Evolutionary conservation across 2,329 filamentous ascomycete species (phyloP).

Genomic region (Hypoxylon rubiginosum): DNA sequence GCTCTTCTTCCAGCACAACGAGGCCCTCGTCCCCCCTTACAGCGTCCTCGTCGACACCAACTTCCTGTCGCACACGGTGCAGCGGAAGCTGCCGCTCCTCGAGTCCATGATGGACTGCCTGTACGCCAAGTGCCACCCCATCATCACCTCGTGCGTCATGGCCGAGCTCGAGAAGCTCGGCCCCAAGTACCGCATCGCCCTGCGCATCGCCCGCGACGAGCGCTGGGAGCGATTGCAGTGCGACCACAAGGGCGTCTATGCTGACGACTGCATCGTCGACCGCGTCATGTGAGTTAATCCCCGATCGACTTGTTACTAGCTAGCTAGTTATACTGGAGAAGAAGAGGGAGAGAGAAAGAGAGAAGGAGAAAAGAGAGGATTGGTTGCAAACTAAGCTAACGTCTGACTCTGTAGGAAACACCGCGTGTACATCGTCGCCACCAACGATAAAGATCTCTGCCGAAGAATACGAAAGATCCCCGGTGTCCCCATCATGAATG

Average conservation of each 20-base stretch:
- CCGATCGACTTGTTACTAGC: not conserved
- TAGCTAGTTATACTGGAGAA: too few relatives aligned
- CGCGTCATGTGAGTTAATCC: slow-evolving; percentile 48
- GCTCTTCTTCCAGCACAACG: slow-evolving; percentile 88
- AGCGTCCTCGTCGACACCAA: slow-evolving; percentile 84
- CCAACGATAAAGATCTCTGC: slow-evolving; percentile 80
- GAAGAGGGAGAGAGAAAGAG: not conserved
- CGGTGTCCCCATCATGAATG: slow-evolving; percentile 80
- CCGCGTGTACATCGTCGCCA: slow-evolving; percentile 83
- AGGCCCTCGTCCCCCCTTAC: slow-evolving; percentile 87
- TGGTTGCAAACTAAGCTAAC: slow-evolving; percentile 18
- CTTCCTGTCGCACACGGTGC: slow-evolving; percentile 90
- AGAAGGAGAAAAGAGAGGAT: slow-evolving; percentile 8
- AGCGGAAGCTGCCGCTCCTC: slow-evolving; percentile 88
- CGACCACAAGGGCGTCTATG: slow-evolving; percentile 82
- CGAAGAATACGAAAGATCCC: slow-evolving; percentile 83
- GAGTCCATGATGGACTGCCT: slow-evolving; percentile 91
- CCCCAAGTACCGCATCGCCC: slow-evolving; percentile 86
- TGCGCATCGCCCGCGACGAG: slow-evolving; percentile 87
- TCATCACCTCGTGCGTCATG: slow-evolving; percentile 87
- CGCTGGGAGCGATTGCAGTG: slow-evolving; percentile 88
- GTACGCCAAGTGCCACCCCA: slow-evolving; percentile 89
- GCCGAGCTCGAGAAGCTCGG: slow-evolving; percentile 91
- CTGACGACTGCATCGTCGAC: slow-evolving; percentile 77
- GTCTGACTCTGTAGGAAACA: slow-evolving; percentile 32